phyloP scores from a whole-genome alignment of 2,329 filamentous ascomycete species.

The Epichloe baconii region DNA sequence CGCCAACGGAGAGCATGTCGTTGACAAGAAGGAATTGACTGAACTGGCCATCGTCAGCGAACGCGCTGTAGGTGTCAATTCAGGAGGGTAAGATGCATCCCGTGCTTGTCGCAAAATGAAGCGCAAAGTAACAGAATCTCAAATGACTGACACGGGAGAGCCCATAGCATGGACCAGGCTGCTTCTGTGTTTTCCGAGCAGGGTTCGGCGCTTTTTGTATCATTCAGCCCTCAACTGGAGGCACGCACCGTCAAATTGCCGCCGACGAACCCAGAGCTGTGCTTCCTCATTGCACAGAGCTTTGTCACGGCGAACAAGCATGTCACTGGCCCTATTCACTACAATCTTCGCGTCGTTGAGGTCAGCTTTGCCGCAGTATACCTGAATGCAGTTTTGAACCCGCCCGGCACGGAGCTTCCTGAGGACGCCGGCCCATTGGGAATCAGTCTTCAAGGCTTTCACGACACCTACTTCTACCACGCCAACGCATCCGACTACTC shows the following conservation, averaged over 20 bases:
- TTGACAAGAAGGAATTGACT: slow-evolving; percentile 85
- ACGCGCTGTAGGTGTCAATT: slow-evolving; percentile 88
- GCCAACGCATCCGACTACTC: slow-evolving; percentile 25
- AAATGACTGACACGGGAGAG: background rate
- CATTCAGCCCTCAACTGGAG: slow-evolving; percentile 67
- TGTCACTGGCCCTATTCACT: slow-evolving; percentile 83
- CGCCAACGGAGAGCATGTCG: slow-evolving; percentile 63
- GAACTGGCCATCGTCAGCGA: slow-evolving; percentile 93
- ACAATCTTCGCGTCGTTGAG: slow-evolving; percentile 94
- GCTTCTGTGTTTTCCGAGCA: slow-evolving; percentile 87
- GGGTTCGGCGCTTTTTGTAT: slow-evolving; percentile 79
- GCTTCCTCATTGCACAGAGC: slow-evolving; percentile 87
- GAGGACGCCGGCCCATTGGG: slow-evolving; percentile 72
- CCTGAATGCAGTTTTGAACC: slow-evolving; percentile 45
- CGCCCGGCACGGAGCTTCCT: slow-evolving; percentile 48
- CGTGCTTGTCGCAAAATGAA: background rate
- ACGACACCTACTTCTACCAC: slow-evolving; percentile 62
- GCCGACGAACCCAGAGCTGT: slow-evolving; percentile 65
- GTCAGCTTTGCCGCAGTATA: slow-evolving; percentile 75
- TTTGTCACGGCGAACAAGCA: slow-evolving; percentile 93
- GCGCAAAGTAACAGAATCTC: background rate
- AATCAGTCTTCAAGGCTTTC: slow-evolving; percentile 74
- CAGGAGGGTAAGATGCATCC: slow-evolving; percentile 56
- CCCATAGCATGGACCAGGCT: slow-evolving; percentile 79
- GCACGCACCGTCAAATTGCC: slow-evolving; percentile 74